phyloP scores from a whole-genome alignment of 768 basidiomycete genomes.

The Cystofilobasidium bisporidii region DNA sequence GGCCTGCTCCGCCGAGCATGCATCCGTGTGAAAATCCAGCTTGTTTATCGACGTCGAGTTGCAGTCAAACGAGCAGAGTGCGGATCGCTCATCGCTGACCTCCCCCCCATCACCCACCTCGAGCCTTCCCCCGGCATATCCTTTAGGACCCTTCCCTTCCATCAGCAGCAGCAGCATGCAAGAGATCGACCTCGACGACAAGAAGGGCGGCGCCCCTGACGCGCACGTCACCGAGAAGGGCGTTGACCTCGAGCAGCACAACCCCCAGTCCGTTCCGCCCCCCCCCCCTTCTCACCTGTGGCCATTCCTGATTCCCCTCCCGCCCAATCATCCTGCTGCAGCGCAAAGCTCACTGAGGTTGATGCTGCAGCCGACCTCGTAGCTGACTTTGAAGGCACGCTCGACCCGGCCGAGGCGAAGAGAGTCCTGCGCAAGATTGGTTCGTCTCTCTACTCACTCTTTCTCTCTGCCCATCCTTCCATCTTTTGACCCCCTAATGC shows the following conservation, averaged over 20 bases:
- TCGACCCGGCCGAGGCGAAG: constrained; percentile 29
- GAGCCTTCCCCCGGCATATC: no score
- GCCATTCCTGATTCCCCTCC: background rate
- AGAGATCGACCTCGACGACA: constrained; percentile 13
- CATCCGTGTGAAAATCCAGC: no score
- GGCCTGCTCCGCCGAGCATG: no score
- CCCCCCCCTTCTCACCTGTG: background rate
- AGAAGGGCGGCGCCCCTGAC: background rate
- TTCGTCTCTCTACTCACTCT: no score
- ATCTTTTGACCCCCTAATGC: no score
- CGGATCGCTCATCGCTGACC: no score
- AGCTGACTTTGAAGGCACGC: constrained; percentile 31
- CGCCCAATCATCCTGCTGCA: background rate
- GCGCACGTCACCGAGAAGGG: background rate
- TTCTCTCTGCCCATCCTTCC: no score
- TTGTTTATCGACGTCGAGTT: no score
- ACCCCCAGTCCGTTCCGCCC: background rate
- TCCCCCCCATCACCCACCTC: no score
- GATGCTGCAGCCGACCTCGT: constrained; percentile 32
- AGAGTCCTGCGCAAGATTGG: constrained; percentile 32
- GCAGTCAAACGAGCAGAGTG: no score
- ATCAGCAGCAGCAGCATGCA: background rate
- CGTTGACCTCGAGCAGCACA: background rate
- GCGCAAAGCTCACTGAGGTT: constrained; percentile 1
- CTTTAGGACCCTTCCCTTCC: background rate